These are phyloP conservation scores for Stagonosporopsis rhizophila DNA, from an alignment of 2,329 filamentous ascomycete genomes.

Conservation along the genomic window DNA sequence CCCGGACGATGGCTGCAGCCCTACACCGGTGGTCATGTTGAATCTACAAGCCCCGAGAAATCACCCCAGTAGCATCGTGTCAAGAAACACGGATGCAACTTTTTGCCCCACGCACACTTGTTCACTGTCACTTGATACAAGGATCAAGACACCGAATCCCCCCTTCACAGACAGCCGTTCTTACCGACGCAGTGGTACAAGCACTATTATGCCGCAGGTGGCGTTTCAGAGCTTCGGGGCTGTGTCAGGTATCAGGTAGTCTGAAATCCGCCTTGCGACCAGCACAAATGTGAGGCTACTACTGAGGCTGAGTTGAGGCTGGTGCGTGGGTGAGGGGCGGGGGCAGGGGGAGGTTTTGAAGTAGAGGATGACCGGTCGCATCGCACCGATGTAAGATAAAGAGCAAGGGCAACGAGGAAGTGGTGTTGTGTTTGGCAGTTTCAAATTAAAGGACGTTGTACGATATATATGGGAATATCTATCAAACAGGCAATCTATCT, in stretches of 20 bases:
- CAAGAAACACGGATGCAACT: too few relatives aligned
- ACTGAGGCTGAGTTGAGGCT: neutral
- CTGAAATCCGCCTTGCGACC: neutral
- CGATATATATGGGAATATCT: constrained; percentile 6
- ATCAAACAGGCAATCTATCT: constrained; percentile 6
- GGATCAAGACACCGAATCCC: too few relatives aligned
- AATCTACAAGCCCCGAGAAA: too few relatives aligned
- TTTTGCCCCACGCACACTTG: too few relatives aligned
- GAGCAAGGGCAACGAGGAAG: too few relatives aligned
- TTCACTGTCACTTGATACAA: too few relatives aligned
- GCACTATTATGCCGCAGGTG: constrained; percentile 3
- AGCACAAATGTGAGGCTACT: neutral
- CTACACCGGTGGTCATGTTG: too few relatives aligned
- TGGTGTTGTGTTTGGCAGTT: neutral
- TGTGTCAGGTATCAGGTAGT: constrained; percentile 8
- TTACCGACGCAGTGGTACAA: neutral
- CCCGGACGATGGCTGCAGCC: too few relatives aligned
- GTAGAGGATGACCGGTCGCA: neutral
- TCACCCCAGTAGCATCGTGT: too few relatives aligned
- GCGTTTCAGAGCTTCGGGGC: constrained; percentile 6
- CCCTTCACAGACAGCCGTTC: neutral
- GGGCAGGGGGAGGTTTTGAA: too few relatives aligned
- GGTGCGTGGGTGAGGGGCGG: neutral
- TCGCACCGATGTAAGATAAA: neutral
- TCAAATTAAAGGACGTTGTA: neutral